A percentile compares a stretch with the other conserved stretches of the same genome.
Evolutionary conservation across 495 filamentous ascomycete genomes (phyloP).

Genomic region (Acidiella bohemica): DNA sequence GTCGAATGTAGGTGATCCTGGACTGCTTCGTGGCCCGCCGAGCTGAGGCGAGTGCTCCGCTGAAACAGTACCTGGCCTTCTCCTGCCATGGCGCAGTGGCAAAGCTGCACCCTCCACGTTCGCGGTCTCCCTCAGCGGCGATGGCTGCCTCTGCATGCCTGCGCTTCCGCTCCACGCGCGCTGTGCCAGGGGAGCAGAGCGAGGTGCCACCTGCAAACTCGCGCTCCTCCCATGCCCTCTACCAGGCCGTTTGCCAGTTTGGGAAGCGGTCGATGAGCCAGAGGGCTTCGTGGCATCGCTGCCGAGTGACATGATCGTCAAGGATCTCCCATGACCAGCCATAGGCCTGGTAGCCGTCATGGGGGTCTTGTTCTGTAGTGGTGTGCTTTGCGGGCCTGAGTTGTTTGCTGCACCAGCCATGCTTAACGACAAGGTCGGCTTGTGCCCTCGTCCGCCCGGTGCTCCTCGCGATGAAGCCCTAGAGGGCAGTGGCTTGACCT

Average conservation of each 20-base stretch:
- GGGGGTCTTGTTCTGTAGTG: conserved; percentile 16
- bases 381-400: conserved; percentile 13
- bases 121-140: conserved; percentile 16
- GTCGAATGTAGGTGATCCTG: background rate
- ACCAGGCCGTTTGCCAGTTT: conserved; percentile 34
- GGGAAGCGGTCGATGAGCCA: conserved; percentile 1
- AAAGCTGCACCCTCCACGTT: conserved; percentile 1
- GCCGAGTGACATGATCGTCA: conserved; percentile 91
- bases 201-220: conserved; percentile 64
- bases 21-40: background rate
- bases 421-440: conserved; percentile 45
- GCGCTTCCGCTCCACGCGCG: background rate
- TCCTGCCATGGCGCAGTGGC: conserved; percentile 4
- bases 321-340: conserved; percentile 57
- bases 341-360: conserved; percentile 16
- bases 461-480: conserved; percentile 17
- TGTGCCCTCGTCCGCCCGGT: conserved; percentile 36
- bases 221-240: conserved; percentile 67
- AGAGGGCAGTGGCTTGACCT: background rate
- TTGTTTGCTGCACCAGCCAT: conserved; percentile 31
- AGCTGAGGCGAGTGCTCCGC: conserved; percentile 15
- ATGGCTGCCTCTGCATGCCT: conserved; percentile 15
- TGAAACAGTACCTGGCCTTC: conserved; percentile 15
- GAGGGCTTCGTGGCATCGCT: conserved; percentile 36
- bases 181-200: background rate